Evolutionary conservation across 2,329 filamentous ascomycete genomes (phyloP), one percentile per base, ranked within the genome.

Genomic region (Cercospora sesami): DNA sequence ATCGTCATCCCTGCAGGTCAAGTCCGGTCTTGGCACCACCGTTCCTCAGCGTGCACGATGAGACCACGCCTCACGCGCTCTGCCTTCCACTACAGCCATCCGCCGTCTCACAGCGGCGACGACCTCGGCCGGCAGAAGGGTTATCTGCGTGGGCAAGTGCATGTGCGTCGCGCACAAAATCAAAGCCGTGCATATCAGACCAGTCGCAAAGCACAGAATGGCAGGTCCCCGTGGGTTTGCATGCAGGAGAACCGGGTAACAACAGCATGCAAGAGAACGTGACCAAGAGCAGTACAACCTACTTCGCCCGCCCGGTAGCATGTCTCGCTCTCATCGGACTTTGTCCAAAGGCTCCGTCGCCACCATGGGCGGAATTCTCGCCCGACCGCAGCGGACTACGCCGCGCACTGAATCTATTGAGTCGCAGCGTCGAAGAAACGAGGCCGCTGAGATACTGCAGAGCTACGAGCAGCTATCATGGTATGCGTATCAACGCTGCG

Each of bases 381-480:
- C 33, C 62, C 36, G 36, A 59, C 42, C 23, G 28, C 51, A 30
- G 30, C 51, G 53, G 45, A 59, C 1, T 33, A 18, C 51, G 5
- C 63, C 53, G 58, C 70, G 68, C 64, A 73, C 74, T 12, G 75
- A 78, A 65, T 71, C 75, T 2, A 75, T 73, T 65, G 63, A 71
- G 28, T 74, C 74, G 16, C 67, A 76, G 23, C 64, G 65, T 14
- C 51, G 36, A 48, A 70, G 76, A 12, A 73, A 73, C 51, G 62
- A 65, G 14, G 76, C 76, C 3, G 73, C 72, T 18, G 68, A 75
- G 59, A 75, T 73, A 16, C 69, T 78, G 48, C 72, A 76, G 55
- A 76, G 73, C 67, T 78, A 78, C 63, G 76, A 78, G 68, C 71
- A 72, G 58, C 69, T 78, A 2, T 75, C 74, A 60, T 78, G 76